These are phyloP conservation scores for Podospora comata DNA, from an alignment of 495 filamentous ascomycete genomes.

Conservation along the genomic window DNA sequence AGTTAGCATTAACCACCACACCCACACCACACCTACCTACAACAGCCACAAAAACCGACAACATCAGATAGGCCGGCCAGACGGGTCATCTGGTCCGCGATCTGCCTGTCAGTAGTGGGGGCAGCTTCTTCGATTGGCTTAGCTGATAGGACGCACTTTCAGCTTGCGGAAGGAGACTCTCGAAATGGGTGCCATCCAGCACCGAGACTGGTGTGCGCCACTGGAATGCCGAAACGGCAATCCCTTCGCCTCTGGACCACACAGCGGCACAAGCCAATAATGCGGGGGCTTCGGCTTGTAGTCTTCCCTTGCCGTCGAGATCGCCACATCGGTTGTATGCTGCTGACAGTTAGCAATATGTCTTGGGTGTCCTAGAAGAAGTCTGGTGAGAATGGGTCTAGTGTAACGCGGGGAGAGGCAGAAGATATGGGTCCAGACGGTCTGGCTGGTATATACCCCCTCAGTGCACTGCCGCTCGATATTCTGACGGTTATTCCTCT, in stretches of 20 bases:
- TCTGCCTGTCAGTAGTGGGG: slow-evolving; percentile 2
- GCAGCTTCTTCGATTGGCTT: neutral
- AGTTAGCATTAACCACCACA: neutral
- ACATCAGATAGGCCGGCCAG: neutral
- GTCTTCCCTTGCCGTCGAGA: neutral
- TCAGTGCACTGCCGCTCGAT: neutral
- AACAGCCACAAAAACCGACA: neutral
- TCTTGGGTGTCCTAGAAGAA: neutral
- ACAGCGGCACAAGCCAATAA: slow-evolving; percentile 6
- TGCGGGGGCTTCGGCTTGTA: neutral
- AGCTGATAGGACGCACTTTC: neutral
- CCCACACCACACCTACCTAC: neutral
- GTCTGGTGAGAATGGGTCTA: neutral
- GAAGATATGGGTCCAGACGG: neutral
- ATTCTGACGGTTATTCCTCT: neutral
- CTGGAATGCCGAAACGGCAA: neutral
- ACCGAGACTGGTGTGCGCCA: neutral
- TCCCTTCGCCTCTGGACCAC: neutral
- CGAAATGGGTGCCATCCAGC: neutral
- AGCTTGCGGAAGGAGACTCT: neutral
- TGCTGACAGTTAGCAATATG: slow-evolving; percentile 1
- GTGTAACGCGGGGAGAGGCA: neutral
- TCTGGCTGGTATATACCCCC: neutral
- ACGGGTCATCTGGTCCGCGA: slow-evolving; percentile 1
- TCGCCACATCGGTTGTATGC: neutral